A percentile compares a stretch with the other conserved stretches of the same genome.
Evolutionary conservation across 2,329 filamentous ascomycete species (phyloP).

Genomic region (Grosmannia serpens): DNA sequence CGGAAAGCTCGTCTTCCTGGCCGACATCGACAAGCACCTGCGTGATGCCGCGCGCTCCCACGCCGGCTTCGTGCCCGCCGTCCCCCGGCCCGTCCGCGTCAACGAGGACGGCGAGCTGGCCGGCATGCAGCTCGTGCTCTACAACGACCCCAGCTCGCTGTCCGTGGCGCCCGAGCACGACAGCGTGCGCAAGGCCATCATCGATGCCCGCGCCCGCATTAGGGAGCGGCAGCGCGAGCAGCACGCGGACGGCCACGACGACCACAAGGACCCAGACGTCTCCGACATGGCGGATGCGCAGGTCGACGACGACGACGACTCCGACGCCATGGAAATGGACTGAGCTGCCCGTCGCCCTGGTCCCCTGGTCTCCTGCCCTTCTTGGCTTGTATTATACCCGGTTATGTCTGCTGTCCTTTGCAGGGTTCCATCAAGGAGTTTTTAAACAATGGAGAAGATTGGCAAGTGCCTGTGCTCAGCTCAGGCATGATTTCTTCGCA

Average conservation of each 20-base stretch:
- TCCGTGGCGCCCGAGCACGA: constrained; percentile 64
- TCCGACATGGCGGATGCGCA: background rate
- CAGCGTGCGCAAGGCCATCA: constrained; percentile 69
- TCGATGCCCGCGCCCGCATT: constrained; percentile 62
- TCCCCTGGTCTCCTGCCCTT: too few species aligned
- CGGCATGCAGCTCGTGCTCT: constrained; percentile 69
- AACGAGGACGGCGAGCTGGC: constrained; percentile 42
- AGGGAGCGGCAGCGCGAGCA: constrained; percentile 43
- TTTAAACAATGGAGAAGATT: too few species aligned
- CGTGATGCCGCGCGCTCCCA: constrained; percentile 36
- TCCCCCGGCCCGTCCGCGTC: constrained; percentile 41
- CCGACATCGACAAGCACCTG: constrained; percentile 76
- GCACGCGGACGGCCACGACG: constrained; percentile 15
- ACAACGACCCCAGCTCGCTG: constrained; percentile 66
- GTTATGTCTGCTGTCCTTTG: background rate
- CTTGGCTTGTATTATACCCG: background rate
- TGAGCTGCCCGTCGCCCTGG: constrained; percentile 12
- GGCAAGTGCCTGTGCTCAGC: too few species aligned
- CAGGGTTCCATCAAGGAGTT: too few species aligned
- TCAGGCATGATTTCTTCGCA: too few species aligned
- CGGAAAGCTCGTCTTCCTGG: constrained; percentile 61
- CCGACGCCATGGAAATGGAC: constrained; percentile 59
- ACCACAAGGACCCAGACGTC: background rate
- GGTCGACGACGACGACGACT: constrained; percentile 25
- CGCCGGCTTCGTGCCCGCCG: constrained; percentile 17